A percentile compares a stretch with the other conserved stretches of the same genome.
These are phyloP conservation scores for Alternaria postmessia DNA, from an alignment of 2,329 filamentous ascomycete genomes.

Conservation along the genomic window DNA sequence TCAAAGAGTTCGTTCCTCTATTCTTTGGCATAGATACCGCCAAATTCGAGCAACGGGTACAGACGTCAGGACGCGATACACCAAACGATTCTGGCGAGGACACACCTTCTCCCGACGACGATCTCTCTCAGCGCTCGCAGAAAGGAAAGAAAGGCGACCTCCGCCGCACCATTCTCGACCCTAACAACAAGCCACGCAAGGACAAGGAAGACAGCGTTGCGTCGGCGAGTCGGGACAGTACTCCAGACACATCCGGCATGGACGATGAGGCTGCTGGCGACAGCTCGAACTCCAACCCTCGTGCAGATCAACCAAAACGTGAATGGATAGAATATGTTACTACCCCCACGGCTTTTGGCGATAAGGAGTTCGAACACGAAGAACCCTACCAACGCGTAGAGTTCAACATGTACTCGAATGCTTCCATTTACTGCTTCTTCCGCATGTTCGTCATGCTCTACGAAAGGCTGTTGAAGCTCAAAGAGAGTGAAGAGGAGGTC, in stretches of 20 bases:
- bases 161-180: slow-evolving; percentile 86
- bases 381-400: slow-evolving; percentile 80
- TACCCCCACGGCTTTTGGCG: slow-evolving; percentile 65
- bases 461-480: slow-evolving; percentile 81
- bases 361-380: slow-evolving; percentile 73
- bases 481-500: slow-evolving; percentile 78
- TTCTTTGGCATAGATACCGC: slow-evolving; percentile 59
- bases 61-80: slow-evolving; percentile 49
- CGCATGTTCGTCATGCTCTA: slow-evolving; percentile 93
- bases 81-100: slow-evolving; percentile 66
- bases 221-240: slow-evolving; percentile 85
- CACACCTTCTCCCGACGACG: slow-evolving; percentile 70
- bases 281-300: slow-evolving; percentile 61
- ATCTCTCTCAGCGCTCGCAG: slow-evolving; percentile 70
- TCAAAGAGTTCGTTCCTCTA: slow-evolving; percentile 59
- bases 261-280: slow-evolving; percentile 78
- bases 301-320: slow-evolving; percentile 69
- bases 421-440: slow-evolving; percentile 93
- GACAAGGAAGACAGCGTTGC: slow-evolving; percentile 83
- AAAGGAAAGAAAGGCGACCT: slow-evolving; percentile 74
- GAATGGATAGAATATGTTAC: slow-evolving; percentile 69
- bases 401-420: slow-evolving; percentile 92
- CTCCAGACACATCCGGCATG: slow-evolving; percentile 80
- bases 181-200: slow-evolving; percentile 72
- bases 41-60: slow-evolving; percentile 74